Conservation (phyloP, 176 grass and related monocot genomes). For the Zizania latifolia region DNA sequence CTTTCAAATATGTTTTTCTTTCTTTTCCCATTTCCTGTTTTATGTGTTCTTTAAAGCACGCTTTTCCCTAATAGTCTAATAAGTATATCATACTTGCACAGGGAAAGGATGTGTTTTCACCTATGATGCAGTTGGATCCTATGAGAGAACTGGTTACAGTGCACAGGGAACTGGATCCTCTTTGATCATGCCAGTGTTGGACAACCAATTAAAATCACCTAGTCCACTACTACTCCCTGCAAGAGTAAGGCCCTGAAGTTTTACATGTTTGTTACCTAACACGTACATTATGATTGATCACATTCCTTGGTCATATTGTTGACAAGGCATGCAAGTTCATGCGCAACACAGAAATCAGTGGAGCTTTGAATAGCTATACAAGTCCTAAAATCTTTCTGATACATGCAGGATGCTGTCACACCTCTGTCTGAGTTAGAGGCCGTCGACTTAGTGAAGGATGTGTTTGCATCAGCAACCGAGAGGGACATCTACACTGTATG, state of each 20-base stretch:
- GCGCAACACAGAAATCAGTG: not conserved
- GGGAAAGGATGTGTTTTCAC: constrained; percentile 93
- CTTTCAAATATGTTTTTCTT: not conserved
- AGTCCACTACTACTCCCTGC: constrained; percentile 82
- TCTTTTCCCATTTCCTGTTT: not conserved
- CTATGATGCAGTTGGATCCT: constrained; percentile 97
- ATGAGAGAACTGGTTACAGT: constrained; percentile 85
- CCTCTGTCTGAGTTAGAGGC: constrained; percentile 83
- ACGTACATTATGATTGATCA: not conserved
- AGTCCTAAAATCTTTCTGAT: constrained; percentile 18
- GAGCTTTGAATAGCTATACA: not conserved
- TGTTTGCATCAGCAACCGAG: constrained; percentile 96
- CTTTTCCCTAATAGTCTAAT: not conserved
- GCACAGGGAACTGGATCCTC: constrained; percentile 76
- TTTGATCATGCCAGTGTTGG: constrained; percentile 87
- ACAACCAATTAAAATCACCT: constrained; percentile 87
- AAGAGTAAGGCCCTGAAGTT: constrained; percentile 42
- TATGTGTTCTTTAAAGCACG: not conserved
- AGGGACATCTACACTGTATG: constrained; percentile 97
- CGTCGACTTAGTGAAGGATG: constrained; percentile 92
- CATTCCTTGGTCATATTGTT: not conserved
- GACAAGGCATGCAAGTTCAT: not conserved
- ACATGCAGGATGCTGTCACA: constrained; percentile 81
- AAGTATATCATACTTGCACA: constrained; percentile 16
- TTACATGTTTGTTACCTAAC: not conserved